Evolutionary conservation across 257 asterid genomes (phyloP).

Genomic region (Vinca minor): DNA sequence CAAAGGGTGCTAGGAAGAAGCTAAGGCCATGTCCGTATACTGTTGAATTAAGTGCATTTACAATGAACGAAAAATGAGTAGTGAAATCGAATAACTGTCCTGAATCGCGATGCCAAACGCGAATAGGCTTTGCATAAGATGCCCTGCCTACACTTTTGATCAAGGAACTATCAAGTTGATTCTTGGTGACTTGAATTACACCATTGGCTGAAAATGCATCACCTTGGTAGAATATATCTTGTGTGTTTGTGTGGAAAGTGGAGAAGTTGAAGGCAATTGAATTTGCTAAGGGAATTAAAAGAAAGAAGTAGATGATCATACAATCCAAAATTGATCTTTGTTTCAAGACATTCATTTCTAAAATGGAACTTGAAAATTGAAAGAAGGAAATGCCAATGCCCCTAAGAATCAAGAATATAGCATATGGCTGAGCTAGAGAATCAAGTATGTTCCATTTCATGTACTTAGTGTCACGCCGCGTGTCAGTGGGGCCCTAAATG

Average conservation of each 20-base stretch:
- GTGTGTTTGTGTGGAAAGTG: neutral
- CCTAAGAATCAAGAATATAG: neutral
- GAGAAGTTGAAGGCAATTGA: conserved; percentile 12
- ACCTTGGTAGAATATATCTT: conserved; percentile 8
- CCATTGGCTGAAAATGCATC: conserved; percentile 10
- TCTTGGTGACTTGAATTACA: conserved; percentile 6
- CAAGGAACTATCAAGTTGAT: conserved; percentile 7
- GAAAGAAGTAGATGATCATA: neutral
- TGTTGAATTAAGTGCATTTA: conserved; percentile 5
- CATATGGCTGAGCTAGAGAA: neutral
- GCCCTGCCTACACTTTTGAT: conserved; percentile 29
- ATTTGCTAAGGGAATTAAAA: neutral
- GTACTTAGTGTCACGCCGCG: too few relatives aligned
- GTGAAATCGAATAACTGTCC: conserved; percentile 20
- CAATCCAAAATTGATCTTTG: too few relatives aligned
- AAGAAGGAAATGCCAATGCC: neutral
- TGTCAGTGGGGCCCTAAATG: too few relatives aligned
- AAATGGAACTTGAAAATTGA: neutral
- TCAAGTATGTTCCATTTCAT: too few relatives aligned
- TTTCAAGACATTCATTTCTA: neutral
- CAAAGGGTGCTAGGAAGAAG: conserved; percentile 25
- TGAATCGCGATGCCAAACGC: conserved; percentile 26
- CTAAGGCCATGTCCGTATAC: conserved; percentile 18
- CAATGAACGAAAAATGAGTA: conserved; percentile 24
- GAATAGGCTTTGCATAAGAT: conserved; percentile 16